Base-by-base conservation (phyloP, 768 basidiomycete species). In the Termitomyces sp. region DNA sequence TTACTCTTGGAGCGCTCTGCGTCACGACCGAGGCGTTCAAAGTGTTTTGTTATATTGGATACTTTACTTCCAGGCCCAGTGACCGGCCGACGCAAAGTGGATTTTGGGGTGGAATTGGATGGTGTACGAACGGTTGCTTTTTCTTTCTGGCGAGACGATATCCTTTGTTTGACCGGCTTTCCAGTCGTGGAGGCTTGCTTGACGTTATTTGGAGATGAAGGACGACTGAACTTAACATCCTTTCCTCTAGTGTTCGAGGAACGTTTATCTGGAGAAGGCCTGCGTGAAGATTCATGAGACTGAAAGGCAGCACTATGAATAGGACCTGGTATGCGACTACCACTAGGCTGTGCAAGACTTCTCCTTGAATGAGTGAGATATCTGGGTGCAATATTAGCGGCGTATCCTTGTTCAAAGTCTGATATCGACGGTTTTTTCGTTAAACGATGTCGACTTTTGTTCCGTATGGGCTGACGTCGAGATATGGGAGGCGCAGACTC, bases 361-460 rank as follows among this genome's bases (percentile, higher is more conserved):
- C 83, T 78, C 46, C 83, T 78, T 32, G 76, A 67, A 61, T 79
- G 80, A 10, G 82, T 83, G 24, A 87, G 74, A 62, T 91, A 87
- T 61, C 82, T 79, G 2, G 92, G 88, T 1, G 92, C 93, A 57
- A 94, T 86, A 66, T 94, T 94, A n/a, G 87, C 90, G 4, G 94
- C 93, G 71, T 95, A 96, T 47, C 94, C 85, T 56, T 89, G 84
- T 72, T 96, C 94, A 54, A 92, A 92, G 67, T 96, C 94, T 6
- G 94, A 95, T 10, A 78, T 77, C 9, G 87, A 86, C 39, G 83
- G 72, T 61, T 84, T 84, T 66, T 76, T 80, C 43, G 79, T 71
- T 46, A 77, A 63, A 39, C 77, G 80, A 64, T 84, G 82, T 57
- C 81, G 77, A 34, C 75, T 76, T 61, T 78, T 82, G 60, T 67